A percentile compares a stretch with the other conserved stretches of the same genome.
Evolutionary conservation across 768 basidiomycete species (phyloP).

Genomic region (Lactarius sanguifluus): DNA sequence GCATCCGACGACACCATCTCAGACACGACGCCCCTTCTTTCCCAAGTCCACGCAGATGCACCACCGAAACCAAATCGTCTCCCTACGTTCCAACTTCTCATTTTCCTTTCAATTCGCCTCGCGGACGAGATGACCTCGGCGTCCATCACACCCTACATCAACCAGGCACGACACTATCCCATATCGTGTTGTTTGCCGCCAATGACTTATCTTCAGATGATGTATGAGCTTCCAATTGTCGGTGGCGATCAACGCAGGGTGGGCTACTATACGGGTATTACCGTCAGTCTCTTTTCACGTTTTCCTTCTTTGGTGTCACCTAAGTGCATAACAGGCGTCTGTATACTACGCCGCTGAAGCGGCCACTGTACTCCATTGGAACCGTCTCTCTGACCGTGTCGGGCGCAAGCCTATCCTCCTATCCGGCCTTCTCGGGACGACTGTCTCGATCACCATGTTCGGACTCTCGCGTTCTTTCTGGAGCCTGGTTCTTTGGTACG

Average conservation of each 20-base stretch:
- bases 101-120: neutral
- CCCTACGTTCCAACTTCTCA: neutral
- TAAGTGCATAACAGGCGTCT: slow-evolving; percentile 38
- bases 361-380: slow-evolving; percentile 47
- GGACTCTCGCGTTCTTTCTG: slow-evolving; percentile 39
- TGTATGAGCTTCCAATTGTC: slow-evolving; percentile 43
- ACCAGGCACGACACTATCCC: slow-evolving; percentile 38
- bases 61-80: neutral
- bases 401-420: slow-evolving; percentile 49
- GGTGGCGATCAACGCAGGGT: slow-evolving; percentile 46
- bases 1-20: too few species aligned
- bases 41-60: neutral
- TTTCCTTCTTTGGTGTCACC: neutral
- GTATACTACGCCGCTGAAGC: slow-evolving; percentile 49
- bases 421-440: slow-evolving; percentile 37
- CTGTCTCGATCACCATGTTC: slow-evolving; percentile 37
- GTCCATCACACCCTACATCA: slow-evolving; percentile 49
- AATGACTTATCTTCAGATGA: slow-evolving; percentile 35
- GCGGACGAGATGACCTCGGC: neutral
- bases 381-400: slow-evolving; percentile 45
- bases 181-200: neutral
- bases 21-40: neutral
- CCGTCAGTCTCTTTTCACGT: slow-evolving; percentile 38
- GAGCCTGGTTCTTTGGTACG: slow-evolving; percentile 33
- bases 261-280: slow-evolving; percentile 50